Evolutionary conservation across 139 green algal genomes (phyloP), one percentile per base, ranked within the genome.

Genomic region (Chlorella sp.): DNA sequence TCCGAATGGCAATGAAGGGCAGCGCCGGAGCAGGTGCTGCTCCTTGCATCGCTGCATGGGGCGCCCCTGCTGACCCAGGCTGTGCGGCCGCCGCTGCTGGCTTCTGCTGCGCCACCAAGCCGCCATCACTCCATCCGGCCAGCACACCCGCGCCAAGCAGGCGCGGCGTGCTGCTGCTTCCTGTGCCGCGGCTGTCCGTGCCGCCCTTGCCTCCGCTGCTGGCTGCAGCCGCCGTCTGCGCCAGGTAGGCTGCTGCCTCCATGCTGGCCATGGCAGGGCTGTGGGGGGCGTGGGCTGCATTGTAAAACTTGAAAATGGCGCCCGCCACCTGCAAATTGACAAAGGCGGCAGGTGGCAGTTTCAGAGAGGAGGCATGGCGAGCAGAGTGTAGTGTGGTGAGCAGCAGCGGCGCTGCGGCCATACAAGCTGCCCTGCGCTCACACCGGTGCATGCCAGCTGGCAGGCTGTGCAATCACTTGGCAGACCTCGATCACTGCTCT

Each of bases 301-400:
- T 43, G 70, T 60, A 85, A 30, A 85, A 80, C 70, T 85, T 85
- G 26, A 85, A 11, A 28, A 85, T 85, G 38, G 46, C 36, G 30
- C 70, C 70, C 2, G 1, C 54, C 38, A 73, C 80, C 80, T 85
- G 68, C 68, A 64, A 9, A 8, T 20, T 1, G 17, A 9, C 8
- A 76, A 20, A 54, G 38, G 69, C 36, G 9, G 32, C 8, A 54
- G 38, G 68, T 22, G 68, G 13, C 7, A 43, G 3, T 48, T 28
- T 11, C 9, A 48, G 26, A 48, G 2, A 36, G 8, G 34, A 32
- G 34, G 26, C 9, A 65, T n/a, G 11, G 16, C 13, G 60, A 1
- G 64, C 64, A 70, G 64, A 5, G 32, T 41, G 32, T 36, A 48
- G 5, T 54, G 46, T 11, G 11, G 46, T 54, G 46, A 54, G 46